Conservation (phyloP, 2,329 filamentous ascomycete genomes). For the Sarocladium kiliense region DNA sequence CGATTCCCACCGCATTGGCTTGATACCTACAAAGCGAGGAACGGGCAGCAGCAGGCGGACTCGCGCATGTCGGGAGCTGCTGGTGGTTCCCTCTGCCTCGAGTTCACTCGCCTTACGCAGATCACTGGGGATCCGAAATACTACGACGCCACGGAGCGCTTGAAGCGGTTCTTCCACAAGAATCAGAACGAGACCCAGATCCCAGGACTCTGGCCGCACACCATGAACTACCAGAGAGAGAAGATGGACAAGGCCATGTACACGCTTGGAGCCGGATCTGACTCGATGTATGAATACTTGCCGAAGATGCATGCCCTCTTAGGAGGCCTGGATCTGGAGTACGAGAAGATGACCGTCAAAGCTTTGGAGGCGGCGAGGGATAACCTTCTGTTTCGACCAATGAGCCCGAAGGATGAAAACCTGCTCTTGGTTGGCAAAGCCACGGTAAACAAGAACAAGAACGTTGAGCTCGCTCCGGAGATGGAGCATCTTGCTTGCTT, state of each 20-base stretch:
- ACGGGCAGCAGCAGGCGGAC: slow-evolving; percentile 30
- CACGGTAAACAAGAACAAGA: slow-evolving; percentile 20
- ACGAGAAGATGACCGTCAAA: slow-evolving; percentile 58
- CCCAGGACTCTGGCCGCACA: slow-evolving; percentile 68
- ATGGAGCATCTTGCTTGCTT: slow-evolving; percentile 65
- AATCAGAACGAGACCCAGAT: slow-evolving; percentile 62
- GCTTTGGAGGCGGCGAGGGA: slow-evolving; percentile 58
- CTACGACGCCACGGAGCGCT: slow-evolving; percentile 69
- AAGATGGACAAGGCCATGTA: slow-evolving; percentile 32
- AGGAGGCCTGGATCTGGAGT: slow-evolving; percentile 58
- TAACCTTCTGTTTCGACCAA: slow-evolving; percentile 63
- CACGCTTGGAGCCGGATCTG: slow-evolving; percentile 39
- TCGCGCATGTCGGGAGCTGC: slow-evolving; percentile 36
- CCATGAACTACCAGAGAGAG: slow-evolving; percentile 55
- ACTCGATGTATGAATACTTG: slow-evolving; percentile 55
- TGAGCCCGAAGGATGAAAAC: slow-evolving; percentile 53
- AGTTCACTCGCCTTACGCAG: slow-evolving; percentile 71
- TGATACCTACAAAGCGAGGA: slow-evolving; percentile 35
- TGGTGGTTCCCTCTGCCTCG: slow-evolving; percentile 63
- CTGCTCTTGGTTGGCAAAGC: slow-evolving; percentile 53
- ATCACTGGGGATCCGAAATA: slow-evolving; percentile 68
- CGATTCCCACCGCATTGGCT: slow-evolving; percentile 43
- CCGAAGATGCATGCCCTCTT: slow-evolving; percentile 58
- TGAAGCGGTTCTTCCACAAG: slow-evolving; percentile 62
- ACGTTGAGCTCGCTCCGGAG: slow-evolving; percentile 24